Conservation (phyloP, 2,329 filamentous ascomycete species). For the Paraphaeosphaeria minitans region DNA sequence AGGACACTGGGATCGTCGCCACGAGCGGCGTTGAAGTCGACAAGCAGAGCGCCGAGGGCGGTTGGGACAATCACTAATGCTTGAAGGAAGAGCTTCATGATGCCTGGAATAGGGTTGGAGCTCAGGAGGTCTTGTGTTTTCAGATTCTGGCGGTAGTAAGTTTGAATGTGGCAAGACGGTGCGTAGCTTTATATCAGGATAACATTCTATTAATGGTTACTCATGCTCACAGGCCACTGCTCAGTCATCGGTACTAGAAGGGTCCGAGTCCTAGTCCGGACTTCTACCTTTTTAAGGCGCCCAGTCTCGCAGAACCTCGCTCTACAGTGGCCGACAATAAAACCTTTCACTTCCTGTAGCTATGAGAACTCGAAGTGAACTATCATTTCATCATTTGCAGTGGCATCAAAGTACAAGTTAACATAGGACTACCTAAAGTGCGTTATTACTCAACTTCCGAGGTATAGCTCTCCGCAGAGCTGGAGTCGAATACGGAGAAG, state of each 20-base stretch:
- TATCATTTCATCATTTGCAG: no score
- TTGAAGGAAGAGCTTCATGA: not conserved
- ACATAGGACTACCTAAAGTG: no score
- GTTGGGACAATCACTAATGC: not conserved
- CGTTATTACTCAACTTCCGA: no score
- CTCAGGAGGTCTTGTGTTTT: not conserved
- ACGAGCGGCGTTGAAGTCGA: not conserved
- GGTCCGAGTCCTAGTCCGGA: not conserved
- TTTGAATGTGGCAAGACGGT: not conserved
- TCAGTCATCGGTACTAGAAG: not conserved
- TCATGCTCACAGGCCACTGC: not conserved
- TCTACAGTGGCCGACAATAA: no score
- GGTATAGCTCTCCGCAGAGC: no score
- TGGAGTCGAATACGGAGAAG: no score
- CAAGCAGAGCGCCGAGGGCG: not conserved
- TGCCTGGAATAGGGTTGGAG: not conserved
- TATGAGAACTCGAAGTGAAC: no score
- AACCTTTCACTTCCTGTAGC: no score
- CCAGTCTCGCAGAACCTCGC: no score
- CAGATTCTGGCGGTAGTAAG: not conserved
- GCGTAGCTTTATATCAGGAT: not conserved
- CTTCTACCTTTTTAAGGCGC: no score
- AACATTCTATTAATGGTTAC: not conserved
- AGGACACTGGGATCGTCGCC: not conserved
- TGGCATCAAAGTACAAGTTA: no score